Percentiles rank a stretch among this genome's conserved stretches.
Evolutionary conservation across 2,329 filamentous ascomycete species (phyloP).

Genomic region (Sporothrix brunneoviolacea): DNA sequence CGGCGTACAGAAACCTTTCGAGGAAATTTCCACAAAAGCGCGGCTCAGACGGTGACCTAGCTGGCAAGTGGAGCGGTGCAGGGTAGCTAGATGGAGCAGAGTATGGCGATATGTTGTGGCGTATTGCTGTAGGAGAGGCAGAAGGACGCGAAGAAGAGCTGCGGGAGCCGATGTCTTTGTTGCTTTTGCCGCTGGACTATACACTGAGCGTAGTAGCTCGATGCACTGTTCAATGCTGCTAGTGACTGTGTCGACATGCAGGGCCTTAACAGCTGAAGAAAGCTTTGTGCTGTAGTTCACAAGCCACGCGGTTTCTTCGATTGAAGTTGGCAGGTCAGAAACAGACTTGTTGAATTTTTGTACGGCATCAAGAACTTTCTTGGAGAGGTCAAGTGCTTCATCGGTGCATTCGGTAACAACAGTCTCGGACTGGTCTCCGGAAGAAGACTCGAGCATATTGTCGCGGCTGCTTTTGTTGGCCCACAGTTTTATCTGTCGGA

Average conservation of each 20-base stretch:
- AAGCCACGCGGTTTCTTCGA: slow-evolving; percentile 59
- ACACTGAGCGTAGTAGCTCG: slow-evolving; percentile 24
- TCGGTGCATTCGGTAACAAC: slow-evolving; percentile 43
- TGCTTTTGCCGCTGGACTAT: slow-evolving; percentile 17
- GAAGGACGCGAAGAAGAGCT: slow-evolving; percentile 51
- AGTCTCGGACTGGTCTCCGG: neutral
- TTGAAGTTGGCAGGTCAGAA: slow-evolving; percentile 47
- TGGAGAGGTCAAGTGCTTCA: slow-evolving; percentile 57
- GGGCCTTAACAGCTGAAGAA: slow-evolving; percentile 45
- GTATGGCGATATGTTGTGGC: slow-evolving; percentile 51
- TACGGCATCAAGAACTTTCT: slow-evolving; percentile 71
- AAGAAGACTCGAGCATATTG: neutral
- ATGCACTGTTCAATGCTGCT: slow-evolving; percentile 33
- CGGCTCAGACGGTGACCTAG: slow-evolving; percentile 70
- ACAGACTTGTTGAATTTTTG: slow-evolving; percentile 61
- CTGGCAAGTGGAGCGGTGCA: slow-evolving; percentile 66
- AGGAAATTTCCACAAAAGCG: slow-evolving; percentile 70
- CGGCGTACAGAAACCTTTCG: slow-evolving; percentile 86
- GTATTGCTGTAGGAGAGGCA: slow-evolving; percentile 73
- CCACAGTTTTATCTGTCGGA: slow-evolving; percentile 64
- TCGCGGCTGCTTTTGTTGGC: slow-evolving; percentile 25
- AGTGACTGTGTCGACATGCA: slow-evolving; percentile 53
- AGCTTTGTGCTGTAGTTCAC: slow-evolving; percentile 48
- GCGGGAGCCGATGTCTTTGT: slow-evolving; percentile 8
- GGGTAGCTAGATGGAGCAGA: slow-evolving; percentile 49